Percentiles rank a stretch among this genome's conserved stretches.
Conservation (phyloP, 2,329 filamentous ascomycete species). For the Zasmidium angulare region DNA sequence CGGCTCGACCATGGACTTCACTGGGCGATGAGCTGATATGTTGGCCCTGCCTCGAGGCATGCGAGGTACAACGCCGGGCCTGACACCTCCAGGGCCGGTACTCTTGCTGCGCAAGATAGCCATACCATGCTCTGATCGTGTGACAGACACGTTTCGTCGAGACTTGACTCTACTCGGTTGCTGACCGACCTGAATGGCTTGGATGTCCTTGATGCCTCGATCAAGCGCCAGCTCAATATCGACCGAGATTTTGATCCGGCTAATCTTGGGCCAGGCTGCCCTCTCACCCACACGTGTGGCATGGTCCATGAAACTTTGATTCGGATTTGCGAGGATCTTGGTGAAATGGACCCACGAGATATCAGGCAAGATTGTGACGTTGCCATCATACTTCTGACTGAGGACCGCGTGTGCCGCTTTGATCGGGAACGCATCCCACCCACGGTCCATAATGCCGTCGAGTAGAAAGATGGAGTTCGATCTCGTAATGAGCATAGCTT, state of each 20-base stretch:
- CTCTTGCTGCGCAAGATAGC: constrained; percentile 8
- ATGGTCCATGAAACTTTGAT: constrained; percentile 78
- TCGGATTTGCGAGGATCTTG: constrained; percentile 78
- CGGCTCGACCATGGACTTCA: constrained; percentile 21
- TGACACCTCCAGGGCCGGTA: constrained; percentile 3
- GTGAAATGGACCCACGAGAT: constrained; percentile 73
- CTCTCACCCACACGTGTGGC: constrained; percentile 76
- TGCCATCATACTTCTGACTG: constrained; percentile 87
- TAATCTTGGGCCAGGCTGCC: constrained; percentile 89
- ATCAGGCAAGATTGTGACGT: constrained; percentile 89
- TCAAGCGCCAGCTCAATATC: constrained; percentile 86
- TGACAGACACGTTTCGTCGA: constrained; percentile 16
- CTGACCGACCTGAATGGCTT: constrained; percentile 7
- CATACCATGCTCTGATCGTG: constrained; percentile 20
- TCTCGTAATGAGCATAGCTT: constrained; percentile 17
- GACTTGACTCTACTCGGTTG: constrained; percentile 3
- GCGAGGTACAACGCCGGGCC: constrained; percentile 7
- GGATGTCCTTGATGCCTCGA: constrained; percentile 55
- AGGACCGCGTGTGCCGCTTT: constrained; percentile 68
- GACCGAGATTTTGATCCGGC: constrained; percentile 80
- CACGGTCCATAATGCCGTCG: constrained; percentile 17
- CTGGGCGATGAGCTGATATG: constrained; percentile 7
- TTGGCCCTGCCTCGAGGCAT: constrained; percentile 12
- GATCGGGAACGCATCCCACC: constrained; percentile 17
- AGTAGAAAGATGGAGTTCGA: constrained; percentile 17